Evolutionary conservation across 2,329 filamentous ascomycete species (phyloP), one percentile per base, ranked within the genome.

Genomic region (Neofusicoccum sp.): DNA sequence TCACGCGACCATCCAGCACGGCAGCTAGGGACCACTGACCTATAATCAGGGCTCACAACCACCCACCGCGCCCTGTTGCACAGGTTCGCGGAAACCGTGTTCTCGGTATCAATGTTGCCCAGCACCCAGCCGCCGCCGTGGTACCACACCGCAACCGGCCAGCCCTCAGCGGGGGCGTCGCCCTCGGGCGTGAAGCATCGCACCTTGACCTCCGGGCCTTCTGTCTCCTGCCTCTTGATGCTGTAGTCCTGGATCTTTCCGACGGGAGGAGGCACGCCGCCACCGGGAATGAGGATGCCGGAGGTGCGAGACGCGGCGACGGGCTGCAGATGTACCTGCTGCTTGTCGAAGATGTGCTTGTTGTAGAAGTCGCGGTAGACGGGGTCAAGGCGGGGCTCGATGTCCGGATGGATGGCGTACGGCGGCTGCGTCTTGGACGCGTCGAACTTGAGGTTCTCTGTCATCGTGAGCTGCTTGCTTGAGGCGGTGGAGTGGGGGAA

Each of bases 71-170:
- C 54, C 43, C 54, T 38, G 30, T 26, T 43, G 33, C 61, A 63
- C 30, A 58, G 11, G 3, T 43, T 41, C 31, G 47, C 34, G 4
- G 33, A 70, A 38, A 76, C 70, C 34, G 71, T 73, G 8, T 70
- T 71, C 7, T 74, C 73, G 56, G 67, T 75, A 6, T 67, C 67
- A 5, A 76, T 53, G 3, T 70, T 70, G 0, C 76, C 76, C 56
- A 75, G 67, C 4, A 71, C 75, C 75, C 75, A 78, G 2, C 75
- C 75, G 4, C 76, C 76, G 24, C 76, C 76, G 45, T 78, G 76
- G 26, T 71, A 73, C 76, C 75, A 78, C 7, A 78, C 58, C n/a
- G 77, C 67, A 4, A 69, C 66, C 2, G 75, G 75, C 74, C 74
- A 76, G 2, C 71, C 74, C 5, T 61, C 61, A 0, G 58, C 58